Evolutionary conservation across 2,329 filamentous ascomycete genomes (phyloP).

Genomic region (Talaromyces islandicus): DNA sequence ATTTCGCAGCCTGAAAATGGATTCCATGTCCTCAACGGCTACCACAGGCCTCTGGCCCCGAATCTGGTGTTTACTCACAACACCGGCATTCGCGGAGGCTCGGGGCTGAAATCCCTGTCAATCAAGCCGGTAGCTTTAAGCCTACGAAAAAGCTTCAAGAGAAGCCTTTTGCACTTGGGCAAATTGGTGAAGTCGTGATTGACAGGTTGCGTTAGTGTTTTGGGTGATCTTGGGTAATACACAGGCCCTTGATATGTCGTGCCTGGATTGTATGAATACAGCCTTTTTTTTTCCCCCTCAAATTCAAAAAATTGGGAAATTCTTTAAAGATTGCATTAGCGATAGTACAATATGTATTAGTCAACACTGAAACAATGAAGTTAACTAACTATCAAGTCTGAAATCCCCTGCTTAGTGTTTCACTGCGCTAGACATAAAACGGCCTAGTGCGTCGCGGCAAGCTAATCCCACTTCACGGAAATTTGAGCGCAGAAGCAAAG

Average conservation of each 20-base stretch:
- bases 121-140: slow-evolving; percentile 12
- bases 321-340: not conserved
- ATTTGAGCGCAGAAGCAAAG: slow-evolving; percentile 17
- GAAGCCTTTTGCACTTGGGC: slow-evolving; percentile 15
- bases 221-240: not conserved
- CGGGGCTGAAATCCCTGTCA: slow-evolving; percentile 9
- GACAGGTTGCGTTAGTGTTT: not conserved
- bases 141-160: slow-evolving; percentile 13
- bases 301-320: not conserved
- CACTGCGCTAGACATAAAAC: slow-evolving; percentile 17
- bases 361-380: no score
- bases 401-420: not conserved
- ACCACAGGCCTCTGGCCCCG: slow-evolving; percentile 4
- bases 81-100: not conserved
- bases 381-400: no score
- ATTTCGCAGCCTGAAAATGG: not conserved
- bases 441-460: slow-evolving; percentile 22
- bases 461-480: slow-evolving; percentile 37
- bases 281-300: not conserved
- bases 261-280: not conserved
- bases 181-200: slow-evolving; percentile 12
- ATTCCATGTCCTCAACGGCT: slow-evolving; percentile 6
- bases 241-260: not conserved
- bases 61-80: slow-evolving; percentile 8
- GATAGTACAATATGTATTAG: not conserved